Evolutionary conservation across 192 early-diverging fungal species (phyloP).

Genomic region (Allomyces macrogynus): DNA sequence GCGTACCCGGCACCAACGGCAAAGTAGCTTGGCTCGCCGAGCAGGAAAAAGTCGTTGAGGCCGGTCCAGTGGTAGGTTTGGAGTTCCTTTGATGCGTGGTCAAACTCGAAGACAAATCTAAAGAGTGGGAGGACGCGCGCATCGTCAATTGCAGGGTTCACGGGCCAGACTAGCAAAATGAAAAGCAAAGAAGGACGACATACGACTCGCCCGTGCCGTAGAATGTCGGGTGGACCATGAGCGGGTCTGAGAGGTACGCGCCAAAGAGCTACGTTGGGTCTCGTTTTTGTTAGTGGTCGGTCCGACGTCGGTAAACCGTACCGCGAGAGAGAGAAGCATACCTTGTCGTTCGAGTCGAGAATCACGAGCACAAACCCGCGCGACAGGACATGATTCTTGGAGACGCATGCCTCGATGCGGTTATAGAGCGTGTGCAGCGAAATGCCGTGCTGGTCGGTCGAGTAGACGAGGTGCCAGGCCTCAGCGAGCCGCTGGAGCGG

Average conservation of each 20-base stretch:
- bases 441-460: constrained; percentile 32
- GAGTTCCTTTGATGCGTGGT: no score
- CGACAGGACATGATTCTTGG: background rate
- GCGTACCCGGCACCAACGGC: no score
- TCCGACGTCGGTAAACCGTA: background rate
- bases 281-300: background rate
- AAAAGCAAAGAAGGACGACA: no score
- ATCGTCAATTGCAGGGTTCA: no score
- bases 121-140: no score
- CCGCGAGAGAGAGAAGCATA: background rate
- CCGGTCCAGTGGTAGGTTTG: no score
- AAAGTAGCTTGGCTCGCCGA: no score
- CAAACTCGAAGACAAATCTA: no score
- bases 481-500: constrained; percentile 19
- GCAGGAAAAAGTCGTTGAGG: no score
- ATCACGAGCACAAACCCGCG: background rate
- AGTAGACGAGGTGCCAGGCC: constrained; percentile 21
- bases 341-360: background rate
- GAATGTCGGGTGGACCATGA: background rate
- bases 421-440: constrained; percentile 23
- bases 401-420: background rate
- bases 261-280: background rate
- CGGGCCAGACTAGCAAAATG: no score
- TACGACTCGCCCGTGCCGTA: background rate
- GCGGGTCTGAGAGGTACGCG: background rate